Evolutionary conservation across 2,329 filamentous ascomycete species (phyloP).

Genomic region (Neofusicoccum kwambonambiense): DNA sequence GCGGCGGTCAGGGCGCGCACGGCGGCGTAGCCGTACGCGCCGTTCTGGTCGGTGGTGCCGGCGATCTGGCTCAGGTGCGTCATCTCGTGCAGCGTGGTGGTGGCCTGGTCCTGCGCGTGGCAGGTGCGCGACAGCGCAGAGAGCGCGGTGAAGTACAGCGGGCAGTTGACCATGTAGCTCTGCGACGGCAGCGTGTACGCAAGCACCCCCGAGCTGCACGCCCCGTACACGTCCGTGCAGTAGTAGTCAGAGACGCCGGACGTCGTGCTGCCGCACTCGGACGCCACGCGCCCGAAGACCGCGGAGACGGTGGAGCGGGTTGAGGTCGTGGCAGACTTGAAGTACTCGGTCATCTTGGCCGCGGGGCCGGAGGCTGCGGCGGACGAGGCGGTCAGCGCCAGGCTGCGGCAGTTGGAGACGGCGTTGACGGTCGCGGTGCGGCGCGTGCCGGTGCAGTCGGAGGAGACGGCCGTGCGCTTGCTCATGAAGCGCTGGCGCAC

Average conservation of each 20-base stretch:
- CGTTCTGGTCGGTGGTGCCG: slow-evolving; percentile 58
- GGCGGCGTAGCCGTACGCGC: slow-evolving; percentile 49
- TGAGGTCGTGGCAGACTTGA: slow-evolving; percentile 55
- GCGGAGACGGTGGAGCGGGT: slow-evolving; percentile 48
- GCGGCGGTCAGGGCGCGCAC: slow-evolving; percentile 43
- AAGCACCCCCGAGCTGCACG: slow-evolving; percentile 53
- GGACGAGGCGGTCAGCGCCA: slow-evolving; percentile 54
- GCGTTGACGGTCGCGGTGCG: slow-evolving; percentile 49
- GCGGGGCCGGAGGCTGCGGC: slow-evolving; percentile 52
- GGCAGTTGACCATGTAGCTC: slow-evolving; percentile 62
- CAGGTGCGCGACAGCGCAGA: slow-evolving; percentile 52
- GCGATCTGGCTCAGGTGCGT: slow-evolving; percentile 61
- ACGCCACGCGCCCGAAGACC: slow-evolving; percentile 54
- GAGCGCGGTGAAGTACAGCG: slow-evolving; percentile 57
- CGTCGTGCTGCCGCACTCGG: slow-evolving; percentile 54
- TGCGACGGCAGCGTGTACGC: slow-evolving; percentile 60
- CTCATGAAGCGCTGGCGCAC: slow-evolving; percentile 45
- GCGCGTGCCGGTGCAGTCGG: slow-evolving; percentile 51
- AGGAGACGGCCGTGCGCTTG: slow-evolving; percentile 50
- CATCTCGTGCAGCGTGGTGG: slow-evolving; percentile 64
- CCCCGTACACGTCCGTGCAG: slow-evolving; percentile 57
- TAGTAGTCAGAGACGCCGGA: slow-evolving; percentile 54
- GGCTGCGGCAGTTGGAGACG: slow-evolving; percentile 53
- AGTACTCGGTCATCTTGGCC: slow-evolving; percentile 57
- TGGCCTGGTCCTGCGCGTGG: slow-evolving; percentile 65